Evolutionary conservation across 192 early-diverging fungal species (phyloP).

Genomic region (Coemansia sp.): DNA sequence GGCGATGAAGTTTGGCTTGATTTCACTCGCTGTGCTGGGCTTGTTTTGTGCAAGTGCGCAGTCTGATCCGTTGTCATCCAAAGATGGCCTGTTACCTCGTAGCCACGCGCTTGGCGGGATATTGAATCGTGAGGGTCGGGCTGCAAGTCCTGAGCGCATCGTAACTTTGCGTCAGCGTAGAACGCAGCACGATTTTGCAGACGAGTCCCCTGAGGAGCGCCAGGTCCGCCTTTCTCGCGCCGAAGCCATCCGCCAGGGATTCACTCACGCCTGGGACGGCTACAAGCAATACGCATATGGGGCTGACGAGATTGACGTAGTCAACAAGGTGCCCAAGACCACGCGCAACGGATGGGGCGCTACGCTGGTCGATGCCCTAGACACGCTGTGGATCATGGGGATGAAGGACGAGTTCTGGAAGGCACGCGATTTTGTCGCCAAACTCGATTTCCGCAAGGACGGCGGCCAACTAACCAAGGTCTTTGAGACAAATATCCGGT

Average conservation of each 20-base stretch:
- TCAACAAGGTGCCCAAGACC: slow-evolving; percentile 41
- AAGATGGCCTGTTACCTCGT: not conserved
- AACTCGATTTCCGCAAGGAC: slow-evolving; percentile 66
- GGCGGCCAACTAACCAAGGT: slow-evolving; percentile 67
- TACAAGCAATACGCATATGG: slow-evolving; percentile 82
- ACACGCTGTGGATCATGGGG: slow-evolving; percentile 84
- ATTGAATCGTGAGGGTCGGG: slow-evolving; percentile 23
- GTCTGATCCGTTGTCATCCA: not conserved
- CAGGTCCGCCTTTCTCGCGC: slow-evolving; percentile 29
- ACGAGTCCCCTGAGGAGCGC: slow-evolving; percentile 33
- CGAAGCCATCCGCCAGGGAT: slow-evolving; percentile 62
- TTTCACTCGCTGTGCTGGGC: slow-evolving; percentile 17
- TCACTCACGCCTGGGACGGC: slow-evolving; percentile 71
- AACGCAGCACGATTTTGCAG: slow-evolving; percentile 36
- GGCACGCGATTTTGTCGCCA: slow-evolving; percentile 71
- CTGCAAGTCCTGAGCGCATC: slow-evolving; percentile 15
- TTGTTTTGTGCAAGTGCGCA: slow-evolving; percentile 7
- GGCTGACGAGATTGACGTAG: slow-evolving; percentile 67
- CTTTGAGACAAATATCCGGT: slow-evolving; percentile 90
- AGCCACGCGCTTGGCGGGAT: slow-evolving; percentile 7
- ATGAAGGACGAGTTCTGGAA: slow-evolving; percentile 75
- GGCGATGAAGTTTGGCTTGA: slow-evolving; percentile 23
- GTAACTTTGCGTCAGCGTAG: slow-evolving; percentile 24
- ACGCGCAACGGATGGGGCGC: slow-evolving; percentile 73
- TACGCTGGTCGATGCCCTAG: slow-evolving; percentile 86